Evolutionary conservation across 768 basidiomycete species (phyloP).

Genomic region (Hericium alpestre): DNA sequence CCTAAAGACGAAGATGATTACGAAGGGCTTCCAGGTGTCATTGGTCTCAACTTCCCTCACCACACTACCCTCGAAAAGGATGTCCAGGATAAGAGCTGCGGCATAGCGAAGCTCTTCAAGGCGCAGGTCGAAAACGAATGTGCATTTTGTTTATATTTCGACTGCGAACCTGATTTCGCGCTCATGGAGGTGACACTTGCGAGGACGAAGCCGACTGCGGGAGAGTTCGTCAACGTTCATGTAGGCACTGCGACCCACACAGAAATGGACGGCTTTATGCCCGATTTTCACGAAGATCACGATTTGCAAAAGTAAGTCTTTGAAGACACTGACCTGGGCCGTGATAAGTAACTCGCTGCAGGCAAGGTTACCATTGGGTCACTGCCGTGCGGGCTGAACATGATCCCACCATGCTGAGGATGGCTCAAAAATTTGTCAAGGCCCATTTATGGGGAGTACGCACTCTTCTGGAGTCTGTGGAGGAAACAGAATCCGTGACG

Average conservation of each 20-base stretch:
- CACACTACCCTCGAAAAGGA: not conserved
- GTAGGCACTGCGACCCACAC: not conserved
- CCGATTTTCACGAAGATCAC: not conserved
- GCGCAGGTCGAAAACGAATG: not conserved
- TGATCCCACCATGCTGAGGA: too few species aligned
- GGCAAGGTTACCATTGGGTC: too few species aligned
- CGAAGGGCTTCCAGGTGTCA: not conserved
- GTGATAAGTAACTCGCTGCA: too few species aligned
- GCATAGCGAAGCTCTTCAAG: not conserved
- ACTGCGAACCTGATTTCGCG: not conserved
- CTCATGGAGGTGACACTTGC: not conserved
- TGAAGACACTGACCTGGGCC: not conserved
- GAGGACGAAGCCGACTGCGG: not conserved
- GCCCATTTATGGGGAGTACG: not conserved
- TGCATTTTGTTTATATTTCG: not conserved
- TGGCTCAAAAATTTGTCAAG: not conserved
- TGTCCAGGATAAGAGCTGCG: not conserved
- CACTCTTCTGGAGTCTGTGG: not conserved
- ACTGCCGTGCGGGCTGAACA: too few species aligned
- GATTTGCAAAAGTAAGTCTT: not conserved
- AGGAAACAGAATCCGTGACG: not conserved
- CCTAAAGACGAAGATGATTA: not conserved
- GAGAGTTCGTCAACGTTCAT: not conserved
- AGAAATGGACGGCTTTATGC: not conserved
- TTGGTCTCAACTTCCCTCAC: not conserved